Percentiles rank a stretch among this genome's conserved stretches.
These are phyloP conservation scores for Microsporum audouinii DNA, from an alignment of 2,329 filamentous ascomycete species.

Conservation along the genomic window DNA sequence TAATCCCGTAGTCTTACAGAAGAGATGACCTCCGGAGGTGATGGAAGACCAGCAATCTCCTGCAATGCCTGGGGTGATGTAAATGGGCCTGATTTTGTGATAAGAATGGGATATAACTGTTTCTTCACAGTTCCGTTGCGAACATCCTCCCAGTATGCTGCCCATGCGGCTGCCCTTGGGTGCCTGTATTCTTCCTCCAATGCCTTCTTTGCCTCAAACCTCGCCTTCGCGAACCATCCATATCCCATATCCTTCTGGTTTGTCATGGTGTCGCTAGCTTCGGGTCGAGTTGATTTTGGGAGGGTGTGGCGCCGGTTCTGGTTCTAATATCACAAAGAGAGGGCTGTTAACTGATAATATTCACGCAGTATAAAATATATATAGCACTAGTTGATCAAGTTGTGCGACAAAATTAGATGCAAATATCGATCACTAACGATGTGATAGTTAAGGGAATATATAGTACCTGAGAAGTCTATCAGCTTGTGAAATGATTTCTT, in stretches of 20 bases:
- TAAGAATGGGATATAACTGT: neutral
- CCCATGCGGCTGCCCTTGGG: neutral
- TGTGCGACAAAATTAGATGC: too few species aligned
- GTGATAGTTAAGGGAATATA: too few species aligned
- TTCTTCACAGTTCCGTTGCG: neutral
- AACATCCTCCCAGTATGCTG: neutral
- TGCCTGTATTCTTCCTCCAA: neutral
- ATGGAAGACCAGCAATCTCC: neutral
- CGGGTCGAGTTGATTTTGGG: neutral
- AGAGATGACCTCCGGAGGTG: neutral
- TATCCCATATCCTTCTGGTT: neutral
- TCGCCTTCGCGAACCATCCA: neutral
- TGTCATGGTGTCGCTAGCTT: neutral
- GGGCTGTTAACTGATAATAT: too few species aligned
- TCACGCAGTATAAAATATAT: too few species aligned
- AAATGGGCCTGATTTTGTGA: neutral
- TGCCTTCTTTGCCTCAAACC: neutral
- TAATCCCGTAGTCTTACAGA: neutral
- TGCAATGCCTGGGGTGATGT: neutral
- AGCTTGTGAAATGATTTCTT: too few species aligned
- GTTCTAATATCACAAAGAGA: too few species aligned
- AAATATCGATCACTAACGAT: too few species aligned
- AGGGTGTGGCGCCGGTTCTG: neutral
- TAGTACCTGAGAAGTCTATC: too few species aligned
- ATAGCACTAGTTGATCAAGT: too few species aligned